Evolutionary conservation across 768 basidiomycete species (phyloP), one percentile per base, ranked within the genome.

Genomic region (Kwoniella europaea): DNA sequence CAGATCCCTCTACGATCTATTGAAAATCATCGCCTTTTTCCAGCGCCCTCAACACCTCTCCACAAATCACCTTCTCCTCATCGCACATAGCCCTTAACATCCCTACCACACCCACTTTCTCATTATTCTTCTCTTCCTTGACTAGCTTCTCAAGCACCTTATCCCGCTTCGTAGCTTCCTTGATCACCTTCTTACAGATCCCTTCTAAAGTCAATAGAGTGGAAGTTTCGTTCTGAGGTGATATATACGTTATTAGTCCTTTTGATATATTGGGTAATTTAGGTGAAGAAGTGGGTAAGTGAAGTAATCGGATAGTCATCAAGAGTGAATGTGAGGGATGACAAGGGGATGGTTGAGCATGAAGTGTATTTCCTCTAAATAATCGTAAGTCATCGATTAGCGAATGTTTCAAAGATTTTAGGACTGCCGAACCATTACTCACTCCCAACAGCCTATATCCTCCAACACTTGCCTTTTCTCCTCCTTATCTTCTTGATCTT

Each of bases 361-460:
- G 89, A 27, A 96, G 82, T 0, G 89, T 91, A 90, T 93, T 95
- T 68, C 93, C 88, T 29, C 94, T 95, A 80, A 50, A 61, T 5
- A 35, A 35, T 35, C 35, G 35, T 35, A 35, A 35, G 6, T 35
- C 35, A 35, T 35, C 4, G 35, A 35, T 35, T 35, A 35, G 35
- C 35, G 35, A 9, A 35, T 35, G 35, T 35, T 4, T 35, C 35
- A 4, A 6, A 35, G 7, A 35, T 35, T 35, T 3, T 35, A 35
- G 5, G 35, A 35, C 29, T 29, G 29, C 1, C 35, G 7, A 35
- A 35, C 35, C 3, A 35, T 12, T 12, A 71, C 63, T 76, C 85
- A 96, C 95, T 91, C 90, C 92, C 93, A 96, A 80, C 96, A 98
- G 2, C 89, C 89, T 74, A 90, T 87, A 0, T 85, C 83, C 56